These are phyloP conservation scores for Solanum microdontum DNA, from an alignment of 257 asterid species.

Conservation along the genomic window DNA sequence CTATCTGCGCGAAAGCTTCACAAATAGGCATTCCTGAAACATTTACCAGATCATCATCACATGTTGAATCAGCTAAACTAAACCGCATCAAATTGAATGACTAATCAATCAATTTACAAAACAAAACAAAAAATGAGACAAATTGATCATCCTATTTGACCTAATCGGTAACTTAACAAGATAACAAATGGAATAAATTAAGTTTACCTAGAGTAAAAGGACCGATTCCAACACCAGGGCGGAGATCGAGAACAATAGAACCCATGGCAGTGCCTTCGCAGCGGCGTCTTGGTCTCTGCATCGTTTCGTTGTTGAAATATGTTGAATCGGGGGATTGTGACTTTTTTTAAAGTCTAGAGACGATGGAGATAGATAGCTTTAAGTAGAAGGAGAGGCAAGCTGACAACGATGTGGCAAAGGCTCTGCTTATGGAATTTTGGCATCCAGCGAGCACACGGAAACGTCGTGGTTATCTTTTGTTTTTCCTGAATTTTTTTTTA, in stretches of 20 bases:
- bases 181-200: too few species aligned
- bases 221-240: constrained; percentile 76
- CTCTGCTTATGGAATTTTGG: neutral
- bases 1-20: constrained; percentile 84
- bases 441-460: neutral
- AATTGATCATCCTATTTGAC: neutral
- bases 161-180: neutral
- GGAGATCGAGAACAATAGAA: constrained; percentile 70
- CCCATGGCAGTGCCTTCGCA: constrained; percentile 89
- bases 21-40: constrained; percentile 75
- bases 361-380: neutral
- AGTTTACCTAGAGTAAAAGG: constrained; percentile 64
- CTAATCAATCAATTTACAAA: neutral
- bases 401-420: neutral
- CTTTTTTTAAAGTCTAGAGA: neutral
- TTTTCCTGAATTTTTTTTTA: neutral
- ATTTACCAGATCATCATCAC: neutral
- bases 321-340: neutral
- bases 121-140: neutral
- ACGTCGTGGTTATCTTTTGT: neutral
- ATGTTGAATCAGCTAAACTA: neutral
- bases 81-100: neutral
- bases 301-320: neutral
- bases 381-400: neutral
- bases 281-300: constrained; percentile 74